Evolutionary conservation across 2,329 filamentous ascomycete species (phyloP).

Genomic region (Alternaria longipes): DNA sequence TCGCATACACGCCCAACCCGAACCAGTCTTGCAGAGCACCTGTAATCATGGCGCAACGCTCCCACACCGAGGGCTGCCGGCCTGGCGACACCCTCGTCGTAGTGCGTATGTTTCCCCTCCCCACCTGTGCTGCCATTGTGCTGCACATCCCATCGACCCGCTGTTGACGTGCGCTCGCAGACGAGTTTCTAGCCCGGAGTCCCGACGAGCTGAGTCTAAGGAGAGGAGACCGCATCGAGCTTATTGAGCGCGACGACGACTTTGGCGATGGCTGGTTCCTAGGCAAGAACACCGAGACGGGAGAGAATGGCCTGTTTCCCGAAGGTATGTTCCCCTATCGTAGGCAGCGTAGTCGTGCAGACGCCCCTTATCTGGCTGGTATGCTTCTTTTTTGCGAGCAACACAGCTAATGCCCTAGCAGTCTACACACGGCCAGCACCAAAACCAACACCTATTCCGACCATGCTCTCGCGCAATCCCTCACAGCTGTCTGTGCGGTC

Average conservation of each 20-base stretch:
- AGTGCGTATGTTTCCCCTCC: constrained; percentile 68
- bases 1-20: constrained; percentile 11
- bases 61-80: constrained; percentile 61
- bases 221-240: constrained; percentile 84
- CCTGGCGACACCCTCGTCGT: constrained; percentile 74
- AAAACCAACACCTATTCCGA: constrained; percentile 51
- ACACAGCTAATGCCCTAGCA: constrained; percentile 44
- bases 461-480: constrained; percentile 42
- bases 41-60: constrained; percentile 43
- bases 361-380: not conserved
- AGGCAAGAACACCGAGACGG: constrained; percentile 76
- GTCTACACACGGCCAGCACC: constrained; percentile 70
- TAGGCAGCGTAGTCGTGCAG: not conserved
- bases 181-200: constrained; percentile 91
- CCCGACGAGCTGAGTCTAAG: constrained; percentile 89
- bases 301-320: constrained; percentile 80
- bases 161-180: constrained; percentile 56
- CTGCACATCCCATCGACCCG: not conserved
- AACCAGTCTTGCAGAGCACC: constrained; percentile 11
- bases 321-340: constrained; percentile 68
- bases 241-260: constrained; percentile 86
- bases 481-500: constrained; percentile 34
- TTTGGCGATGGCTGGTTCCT: constrained; percentile 90
- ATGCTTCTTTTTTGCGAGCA: constrained; percentile 1
- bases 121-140: not conserved